Conservation (phyloP, 2,329 filamentous ascomycete genomes). For the Ophiostoma australiae region DNA sequence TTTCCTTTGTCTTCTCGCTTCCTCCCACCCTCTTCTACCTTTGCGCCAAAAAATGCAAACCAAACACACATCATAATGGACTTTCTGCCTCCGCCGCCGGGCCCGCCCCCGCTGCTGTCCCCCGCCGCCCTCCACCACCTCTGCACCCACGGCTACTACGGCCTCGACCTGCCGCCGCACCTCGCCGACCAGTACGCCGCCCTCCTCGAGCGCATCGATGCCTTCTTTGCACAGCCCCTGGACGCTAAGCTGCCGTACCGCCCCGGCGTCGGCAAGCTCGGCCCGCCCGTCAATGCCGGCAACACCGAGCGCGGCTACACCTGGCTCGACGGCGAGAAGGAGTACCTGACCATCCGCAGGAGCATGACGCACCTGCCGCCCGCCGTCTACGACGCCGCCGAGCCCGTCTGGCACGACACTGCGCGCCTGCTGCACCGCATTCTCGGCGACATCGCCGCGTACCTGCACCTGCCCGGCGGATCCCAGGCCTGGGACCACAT, state of each 20-base stretch:
- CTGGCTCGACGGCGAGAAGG: conserved; percentile 27
- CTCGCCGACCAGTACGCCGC: conserved; percentile 19
- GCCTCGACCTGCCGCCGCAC: conserved; percentile 23
- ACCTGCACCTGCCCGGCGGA: conserved; percentile 22
- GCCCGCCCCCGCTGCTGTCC: conserved; percentile 28
- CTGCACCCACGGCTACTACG: conserved; percentile 28
- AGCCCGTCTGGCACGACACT: conserved; percentile 27
- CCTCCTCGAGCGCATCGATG: conserved; percentile 22
- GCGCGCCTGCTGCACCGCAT: conserved; percentile 29
- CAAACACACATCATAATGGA: not conserved
- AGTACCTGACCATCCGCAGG: conserved; percentile 28
- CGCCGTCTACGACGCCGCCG: conserved; percentile 9
- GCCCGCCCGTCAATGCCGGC: conserved; percentile 20
- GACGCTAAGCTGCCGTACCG: conserved; percentile 23
- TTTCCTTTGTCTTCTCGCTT: not conserved
- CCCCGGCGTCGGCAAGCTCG: conserved; percentile 15
- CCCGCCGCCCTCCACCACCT: conserved; percentile 25
- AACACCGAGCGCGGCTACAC: conserved; percentile 28
- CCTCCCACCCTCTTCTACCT: not conserved
- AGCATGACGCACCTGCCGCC: conserved; percentile 26
- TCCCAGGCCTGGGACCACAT: conserved; percentile 25
- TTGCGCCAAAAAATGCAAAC: too few species aligned
- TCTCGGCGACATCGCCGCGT: conserved; percentile 27
- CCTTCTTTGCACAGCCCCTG: conserved; percentile 25
- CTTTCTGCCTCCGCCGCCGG: conserved; percentile 22